Evolutionary conservation across 352 stramenopile species (phyloP).

Genomic region (Phytophthora uliginosa): DNA sequence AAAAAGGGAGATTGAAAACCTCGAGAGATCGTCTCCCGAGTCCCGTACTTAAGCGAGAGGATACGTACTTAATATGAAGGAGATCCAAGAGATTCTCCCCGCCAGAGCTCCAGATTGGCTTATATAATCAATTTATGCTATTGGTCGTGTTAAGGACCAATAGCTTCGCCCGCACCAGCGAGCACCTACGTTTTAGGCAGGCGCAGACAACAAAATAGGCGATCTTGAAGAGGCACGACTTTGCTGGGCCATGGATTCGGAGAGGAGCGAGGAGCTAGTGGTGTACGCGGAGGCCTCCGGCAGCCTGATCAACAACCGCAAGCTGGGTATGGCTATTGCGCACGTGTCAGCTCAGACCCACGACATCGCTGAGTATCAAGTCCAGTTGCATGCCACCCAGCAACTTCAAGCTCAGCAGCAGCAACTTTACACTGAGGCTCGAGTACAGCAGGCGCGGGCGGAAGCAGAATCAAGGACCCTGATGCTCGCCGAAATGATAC

Average conservation of each 20-base stretch:
- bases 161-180: background rate
- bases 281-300: background rate
- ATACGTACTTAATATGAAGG: background rate
- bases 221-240: background rate
- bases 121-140: background rate
- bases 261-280: conserved; percentile 3
- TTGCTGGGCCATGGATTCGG: background rate
- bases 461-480: conserved; percentile 1
- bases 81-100: background rate
- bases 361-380: conserved; percentile 5
- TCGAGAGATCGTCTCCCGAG: conserved; percentile 4
- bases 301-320: background rate
- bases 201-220: background rate
- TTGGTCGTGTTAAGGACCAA: background rate
- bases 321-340: conserved; percentile 1
- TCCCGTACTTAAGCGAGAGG: conserved; percentile 4
- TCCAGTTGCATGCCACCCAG: conserved; percentile 1
- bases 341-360: conserved; percentile 11
- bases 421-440: conserved; percentile 4
- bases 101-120: background rate
- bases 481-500: conserved; percentile 9
- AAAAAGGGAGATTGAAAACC: conserved; percentile 11
- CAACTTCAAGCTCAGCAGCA: conserved; percentile 3
- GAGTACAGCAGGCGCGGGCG: background rate
- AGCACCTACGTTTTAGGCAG: background rate